Evolutionary conservation across 345 rosid species (phyloP).

Genomic region (Pugionium cornutum): DNA sequence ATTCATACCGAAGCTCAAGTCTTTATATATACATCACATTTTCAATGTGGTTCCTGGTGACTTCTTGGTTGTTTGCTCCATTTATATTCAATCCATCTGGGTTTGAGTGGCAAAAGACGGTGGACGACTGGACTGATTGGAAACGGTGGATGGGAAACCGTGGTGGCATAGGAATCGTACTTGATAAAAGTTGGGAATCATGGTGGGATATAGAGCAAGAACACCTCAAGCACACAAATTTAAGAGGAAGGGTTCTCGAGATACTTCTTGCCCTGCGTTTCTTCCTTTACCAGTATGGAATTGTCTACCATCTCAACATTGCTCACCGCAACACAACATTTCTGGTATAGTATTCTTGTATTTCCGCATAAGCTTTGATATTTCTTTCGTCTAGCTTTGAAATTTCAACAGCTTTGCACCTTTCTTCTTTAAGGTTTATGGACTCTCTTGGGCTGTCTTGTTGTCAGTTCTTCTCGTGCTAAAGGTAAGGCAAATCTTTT

Average conservation of each 20-base stretch:
- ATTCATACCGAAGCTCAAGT: constrained; percentile 72
- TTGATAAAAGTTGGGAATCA: constrained; percentile 87
- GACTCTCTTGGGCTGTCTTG: constrained; percentile 84
- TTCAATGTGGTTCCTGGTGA: constrained; percentile 93
- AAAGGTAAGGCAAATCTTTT: constrained; percentile 57
- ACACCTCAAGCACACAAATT: constrained; percentile 68
- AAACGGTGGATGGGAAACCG: constrained; percentile 97
- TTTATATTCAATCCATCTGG: constrained; percentile 93
- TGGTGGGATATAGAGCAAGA: constrained; percentile 96
- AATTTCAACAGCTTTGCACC: constrained; percentile 6
- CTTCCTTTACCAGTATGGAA: constrained; percentile 88
- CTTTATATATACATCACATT: constrained; percentile 69
- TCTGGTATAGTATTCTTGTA: constrained; percentile 47
- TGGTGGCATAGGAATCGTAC: constrained; percentile 79
- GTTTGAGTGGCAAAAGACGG: constrained; percentile 96
- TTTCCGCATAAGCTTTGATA: not conserved
- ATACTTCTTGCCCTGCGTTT: constrained; percentile 76
- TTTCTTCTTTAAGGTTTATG: constrained; percentile 65
- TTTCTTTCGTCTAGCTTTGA: constrained; percentile 6
- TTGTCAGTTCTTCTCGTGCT: constrained; percentile 60
- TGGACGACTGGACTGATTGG: constrained; percentile 98
- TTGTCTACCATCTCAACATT: constrained; percentile 93
- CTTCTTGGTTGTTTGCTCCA: constrained; percentile 95
- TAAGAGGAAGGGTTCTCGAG: constrained; percentile 74
- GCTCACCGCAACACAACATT: constrained; percentile 60